These are phyloP conservation scores for Acanthochlamys bracteata DNA, from an alignment of 106 monocot genomes.

Conservation along the genomic window DNA sequence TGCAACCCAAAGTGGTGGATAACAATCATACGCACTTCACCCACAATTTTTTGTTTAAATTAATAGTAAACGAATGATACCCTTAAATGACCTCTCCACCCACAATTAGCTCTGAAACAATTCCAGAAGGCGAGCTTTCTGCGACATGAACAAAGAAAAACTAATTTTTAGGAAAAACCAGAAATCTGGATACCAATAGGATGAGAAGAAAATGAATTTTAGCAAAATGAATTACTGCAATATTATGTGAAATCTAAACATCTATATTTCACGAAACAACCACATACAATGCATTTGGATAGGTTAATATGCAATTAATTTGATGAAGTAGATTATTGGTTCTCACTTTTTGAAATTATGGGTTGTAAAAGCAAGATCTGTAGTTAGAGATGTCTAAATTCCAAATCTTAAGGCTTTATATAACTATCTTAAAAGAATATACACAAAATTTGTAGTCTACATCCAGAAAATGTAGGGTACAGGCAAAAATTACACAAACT, in stretches of 20 bases:
- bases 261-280: not conserved
- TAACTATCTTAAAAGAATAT: no score
- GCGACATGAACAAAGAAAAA: not conserved
- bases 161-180: not conserved
- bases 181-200: not conserved
- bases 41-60: not conserved
- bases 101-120: constrained; percentile 79
- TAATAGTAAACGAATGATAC: constrained; percentile 14
- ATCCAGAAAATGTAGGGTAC: not conserved
- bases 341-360: no score
- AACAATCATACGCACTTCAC: not conserved
- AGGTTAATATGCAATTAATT: no score
- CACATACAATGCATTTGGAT: no score
- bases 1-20: not conserved
- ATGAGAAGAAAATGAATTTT: constrained; percentile 4
- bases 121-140: constrained; percentile 46
- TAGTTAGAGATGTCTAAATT: no score
- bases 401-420: no score
- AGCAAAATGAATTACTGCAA: not conserved
- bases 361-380: no score
- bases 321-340: no score
- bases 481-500: constrained; percentile 11
- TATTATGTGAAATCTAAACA: no score
- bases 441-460: not conserved
- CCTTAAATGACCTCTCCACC: constrained; percentile 50